These are phyloP conservation scores for Verticillium tricorpus DNA, from an alignment of 2,329 filamentous ascomycete genomes.

Conservation along the genomic window DNA sequence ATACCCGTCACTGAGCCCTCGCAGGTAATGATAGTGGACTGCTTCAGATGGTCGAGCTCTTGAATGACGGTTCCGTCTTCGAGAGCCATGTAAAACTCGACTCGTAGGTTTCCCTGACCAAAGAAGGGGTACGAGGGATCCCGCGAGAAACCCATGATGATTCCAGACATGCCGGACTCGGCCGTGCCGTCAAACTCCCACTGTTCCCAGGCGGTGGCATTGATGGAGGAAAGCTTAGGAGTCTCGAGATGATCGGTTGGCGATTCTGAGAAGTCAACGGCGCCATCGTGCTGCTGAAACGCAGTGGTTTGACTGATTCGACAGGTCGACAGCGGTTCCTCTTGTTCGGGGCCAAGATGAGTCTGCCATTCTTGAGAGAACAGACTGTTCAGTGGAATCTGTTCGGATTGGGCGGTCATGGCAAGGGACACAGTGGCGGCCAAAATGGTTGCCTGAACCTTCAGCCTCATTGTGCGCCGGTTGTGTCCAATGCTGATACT, in stretches of 20 bases:
- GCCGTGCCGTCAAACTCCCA: constrained; percentile 4
- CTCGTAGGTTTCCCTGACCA: constrained; percentile 1
- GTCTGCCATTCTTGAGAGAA: too few species aligned
- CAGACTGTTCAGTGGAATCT: too few species aligned
- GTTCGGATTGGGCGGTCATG: too few species aligned
- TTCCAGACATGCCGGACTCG: not conserved
- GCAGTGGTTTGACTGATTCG: too few species aligned
- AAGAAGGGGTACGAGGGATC: constrained; percentile 4
- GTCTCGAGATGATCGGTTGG: not conserved
- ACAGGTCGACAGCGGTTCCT: too few species aligned
- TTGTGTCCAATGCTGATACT: too few species aligned
- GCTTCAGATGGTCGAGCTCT: not conserved
- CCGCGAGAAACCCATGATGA: not conserved
- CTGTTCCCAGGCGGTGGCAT: constrained; percentile 2
- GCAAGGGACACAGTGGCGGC: too few species aligned
- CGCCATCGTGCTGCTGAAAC: too few species aligned
- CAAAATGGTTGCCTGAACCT: too few species aligned
- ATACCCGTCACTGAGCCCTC: not conserved
- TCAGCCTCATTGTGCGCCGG: too few species aligned
- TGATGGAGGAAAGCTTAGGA: constrained; percentile 4
- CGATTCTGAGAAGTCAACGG: too few species aligned
- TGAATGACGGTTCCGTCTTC: constrained; percentile 3
- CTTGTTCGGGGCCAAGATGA: too few species aligned
- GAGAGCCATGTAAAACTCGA: constrained; percentile 1
- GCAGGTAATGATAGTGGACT: constrained; percentile 1